Evolutionary conservation across 106 monocot genomes (phyloP).

Genomic region (Vanilla planifolia): DNA sequence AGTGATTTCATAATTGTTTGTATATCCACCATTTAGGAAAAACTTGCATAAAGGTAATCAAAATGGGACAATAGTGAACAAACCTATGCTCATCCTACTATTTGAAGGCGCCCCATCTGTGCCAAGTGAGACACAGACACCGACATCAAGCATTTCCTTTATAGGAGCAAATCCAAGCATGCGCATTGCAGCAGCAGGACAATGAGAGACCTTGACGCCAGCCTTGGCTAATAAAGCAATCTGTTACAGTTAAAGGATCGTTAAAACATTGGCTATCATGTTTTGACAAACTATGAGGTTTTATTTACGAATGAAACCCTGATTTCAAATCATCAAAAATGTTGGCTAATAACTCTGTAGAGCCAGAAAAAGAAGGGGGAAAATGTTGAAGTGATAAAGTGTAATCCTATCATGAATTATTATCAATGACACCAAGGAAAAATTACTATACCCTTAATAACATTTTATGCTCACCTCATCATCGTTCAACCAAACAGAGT

Average conservation of each 20-base stretch:
- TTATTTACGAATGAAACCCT: too few species aligned
- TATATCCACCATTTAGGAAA: neutral
- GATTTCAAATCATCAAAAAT: neutral
- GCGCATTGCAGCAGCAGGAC: slow-evolving; percentile 90
- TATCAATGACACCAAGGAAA: neutral
- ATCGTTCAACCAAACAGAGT: slow-evolving; percentile 81
- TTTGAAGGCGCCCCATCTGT: slow-evolving; percentile 98
- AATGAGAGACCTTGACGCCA: slow-evolving; percentile 86
- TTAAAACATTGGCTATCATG: neutral
- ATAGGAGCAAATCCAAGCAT: slow-evolving; percentile 94
- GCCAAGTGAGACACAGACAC: slow-evolving; percentile 88
- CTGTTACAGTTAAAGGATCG: slow-evolving; percentile 22
- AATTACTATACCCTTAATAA: neutral
- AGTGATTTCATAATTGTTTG: neutral
- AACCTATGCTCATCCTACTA: slow-evolving; percentile 96
- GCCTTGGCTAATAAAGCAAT: slow-evolving; percentile 60
- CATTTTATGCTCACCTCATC: slow-evolving; percentile 50
- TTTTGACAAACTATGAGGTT: neutral
- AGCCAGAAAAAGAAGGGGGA: neutral
- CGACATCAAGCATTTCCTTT: slow-evolving; percentile 77
- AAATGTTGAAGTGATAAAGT: neutral
- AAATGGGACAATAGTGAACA: slow-evolving; percentile 8
- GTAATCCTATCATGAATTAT: too few species aligned
- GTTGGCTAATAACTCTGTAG: neutral
- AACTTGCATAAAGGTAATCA: neutral